Evolutionary conservation across 306 rosid genomes (phyloP), one percentile per base, ranked within the genome.

Genomic region (Glycine latifolia): DNA sequence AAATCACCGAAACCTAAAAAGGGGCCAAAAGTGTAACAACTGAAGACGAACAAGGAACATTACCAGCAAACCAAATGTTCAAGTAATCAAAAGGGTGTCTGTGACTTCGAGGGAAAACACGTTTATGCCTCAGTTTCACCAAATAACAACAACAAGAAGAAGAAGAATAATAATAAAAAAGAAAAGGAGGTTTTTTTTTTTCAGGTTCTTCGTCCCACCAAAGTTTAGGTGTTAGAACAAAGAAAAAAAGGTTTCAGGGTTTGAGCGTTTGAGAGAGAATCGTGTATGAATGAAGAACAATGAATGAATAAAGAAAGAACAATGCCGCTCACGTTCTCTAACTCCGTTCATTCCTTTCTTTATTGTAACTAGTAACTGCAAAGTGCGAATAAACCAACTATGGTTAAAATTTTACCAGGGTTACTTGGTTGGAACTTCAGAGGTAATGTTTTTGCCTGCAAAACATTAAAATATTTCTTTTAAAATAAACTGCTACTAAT

Each of bases 341-440:
- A 77, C 84, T 83, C 56, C 71, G 53, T 52, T 66, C 3, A 3
- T 10, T 66, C 31, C 48, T 65, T 14, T 65, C 43, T 39, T 39
- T 39, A 5, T 39, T 55, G 26, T 67, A 77, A 81, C 80, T 79
- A 72, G 63, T 72, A 66, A 81, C 90, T n/a, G 87, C 84, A 80
- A 62, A 41, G 74, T 50, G 55, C 13, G 31, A 67, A 66, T 16
- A 6, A 74, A 74, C 12, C 16, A 76, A 88, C 94, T 70, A 33
- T 82, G 89, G 92, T 91, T 82, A 79, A 71, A 70, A 5, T 16
- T 66, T 79, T 71, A 91, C 93, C 26, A 67, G 56, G 78, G 89
- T 87, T 88, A 70, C 59, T 62, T 61, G 47, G 84, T 84, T 61
- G 55, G 86, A 78, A 55, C 71, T 67, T 82, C 79, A 82, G 90